Evolutionary conservation across 495 filamentous ascomycete species (phyloP).

Genomic region (Ramalina intermedia): DNA sequence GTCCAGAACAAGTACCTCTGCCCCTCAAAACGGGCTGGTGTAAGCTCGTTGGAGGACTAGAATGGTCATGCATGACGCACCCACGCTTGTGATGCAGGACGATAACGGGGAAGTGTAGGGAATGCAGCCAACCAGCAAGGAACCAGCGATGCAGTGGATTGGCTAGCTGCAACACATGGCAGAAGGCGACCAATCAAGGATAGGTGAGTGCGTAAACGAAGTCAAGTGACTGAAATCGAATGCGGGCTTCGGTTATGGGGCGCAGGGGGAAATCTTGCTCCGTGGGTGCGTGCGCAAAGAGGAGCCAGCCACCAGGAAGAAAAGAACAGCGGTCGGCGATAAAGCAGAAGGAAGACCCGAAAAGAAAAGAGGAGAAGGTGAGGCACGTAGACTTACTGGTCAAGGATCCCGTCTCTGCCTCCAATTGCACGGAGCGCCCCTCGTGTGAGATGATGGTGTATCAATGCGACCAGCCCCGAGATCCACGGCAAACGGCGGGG

Average conservation of each 20-base stretch:
- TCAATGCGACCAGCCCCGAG: constrained; percentile 49
- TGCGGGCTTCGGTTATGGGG: constrained; percentile 36
- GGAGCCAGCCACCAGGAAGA: constrained; percentile 13
- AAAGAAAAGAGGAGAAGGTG: too few species aligned
- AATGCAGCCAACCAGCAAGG: neutral
- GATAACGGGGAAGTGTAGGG: constrained; percentile 21
- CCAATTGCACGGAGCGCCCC: constrained; percentile 57
- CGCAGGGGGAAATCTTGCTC: constrained; percentile 10
- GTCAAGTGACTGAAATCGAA: constrained; percentile 57
- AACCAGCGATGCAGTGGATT: too few species aligned
- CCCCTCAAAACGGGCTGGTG: neutral
- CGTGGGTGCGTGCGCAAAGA: neutral
- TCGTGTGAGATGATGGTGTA: constrained; percentile 53
- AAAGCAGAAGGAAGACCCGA: neutral
- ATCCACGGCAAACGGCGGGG: constrained; percentile 78
- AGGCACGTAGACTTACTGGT: constrained; percentile 57
- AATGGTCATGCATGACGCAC: neutral
- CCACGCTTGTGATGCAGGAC: constrained; percentile 5
- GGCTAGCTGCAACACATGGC: too few species aligned
- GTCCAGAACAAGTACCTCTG: neutral
- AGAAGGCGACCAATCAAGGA: neutral
- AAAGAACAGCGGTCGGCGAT: constrained; percentile 10
- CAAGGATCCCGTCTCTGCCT: constrained; percentile 58
- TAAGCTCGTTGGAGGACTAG: too few species aligned
- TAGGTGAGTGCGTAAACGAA: constrained; percentile 7